These are phyloP conservation scores for Astrothelium macrocarpum DNA, from an alignment of 495 filamentous ascomycete species.

Conservation along the genomic window DNA sequence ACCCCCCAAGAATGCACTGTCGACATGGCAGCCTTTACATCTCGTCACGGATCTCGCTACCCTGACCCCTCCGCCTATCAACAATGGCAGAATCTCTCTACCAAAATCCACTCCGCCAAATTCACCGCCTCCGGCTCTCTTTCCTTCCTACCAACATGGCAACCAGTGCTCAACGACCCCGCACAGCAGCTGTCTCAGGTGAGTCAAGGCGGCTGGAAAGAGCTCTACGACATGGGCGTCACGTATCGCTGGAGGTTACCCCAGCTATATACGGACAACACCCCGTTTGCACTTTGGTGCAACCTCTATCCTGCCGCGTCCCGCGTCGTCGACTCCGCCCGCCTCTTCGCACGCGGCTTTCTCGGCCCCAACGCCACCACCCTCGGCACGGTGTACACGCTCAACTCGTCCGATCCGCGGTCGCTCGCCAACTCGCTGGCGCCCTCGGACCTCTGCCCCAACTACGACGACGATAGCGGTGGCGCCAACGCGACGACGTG, in stretches of 20 bases:
- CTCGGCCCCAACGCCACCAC: conserved; percentile 37
- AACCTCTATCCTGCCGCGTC: conserved; percentile 41
- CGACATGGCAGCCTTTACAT: conserved; percentile 45
- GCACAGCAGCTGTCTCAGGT: conserved; percentile 41
- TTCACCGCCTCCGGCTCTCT: conserved; percentile 37
- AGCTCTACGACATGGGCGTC: conserved; percentile 37
- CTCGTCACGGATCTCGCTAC: conserved; percentile 48
- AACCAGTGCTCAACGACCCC: conserved; percentile 41
- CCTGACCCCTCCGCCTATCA: conserved; percentile 42
- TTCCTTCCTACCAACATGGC: conserved; percentile 45
- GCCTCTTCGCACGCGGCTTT: conserved; percentile 46
- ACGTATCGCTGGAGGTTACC: conserved; percentile 37
- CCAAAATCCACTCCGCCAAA: conserved; percentile 36
- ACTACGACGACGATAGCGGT: conserved; percentile 38
- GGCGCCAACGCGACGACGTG: conserved; percentile 26
- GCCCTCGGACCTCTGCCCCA: conserved; percentile 47
- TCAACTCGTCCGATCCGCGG: conserved; percentile 39
- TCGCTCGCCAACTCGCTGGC: conserved; percentile 46
- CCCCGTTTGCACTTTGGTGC: conserved; percentile 46
- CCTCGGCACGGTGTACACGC: conserved; percentile 41
- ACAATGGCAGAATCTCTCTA: conserved; percentile 40
- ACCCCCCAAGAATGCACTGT: conserved; percentile 44
- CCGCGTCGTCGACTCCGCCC: conserved; percentile 43
- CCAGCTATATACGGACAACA: conserved; percentile 45
- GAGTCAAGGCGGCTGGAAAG: conserved; percentile 47